phyloP scores from a whole-genome alignment of 768 basidiomycete genomes.

The Leucocoprinus leucothites region DNA sequence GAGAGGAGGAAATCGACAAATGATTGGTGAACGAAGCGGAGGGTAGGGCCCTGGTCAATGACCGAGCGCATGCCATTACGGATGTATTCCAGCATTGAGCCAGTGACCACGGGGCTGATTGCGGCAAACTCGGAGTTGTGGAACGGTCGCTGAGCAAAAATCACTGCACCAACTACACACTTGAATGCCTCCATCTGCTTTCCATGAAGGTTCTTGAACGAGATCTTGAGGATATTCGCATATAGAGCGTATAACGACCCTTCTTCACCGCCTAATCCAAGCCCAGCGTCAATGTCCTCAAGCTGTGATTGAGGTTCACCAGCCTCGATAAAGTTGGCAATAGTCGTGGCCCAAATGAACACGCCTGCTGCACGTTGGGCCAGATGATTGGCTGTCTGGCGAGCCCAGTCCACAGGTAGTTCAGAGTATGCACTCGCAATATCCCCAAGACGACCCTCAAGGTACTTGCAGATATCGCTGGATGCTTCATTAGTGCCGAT shows the following conservation, averaged over 20 bases:
- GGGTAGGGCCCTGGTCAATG: conserved; percentile 11
- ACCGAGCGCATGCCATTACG: conserved; percentile 20
- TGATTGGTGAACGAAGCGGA: conserved; percentile 23
- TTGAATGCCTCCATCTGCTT: conserved; percentile 13
- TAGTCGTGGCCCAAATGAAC: conserved; percentile 27
- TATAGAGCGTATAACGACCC: conserved; percentile 14
- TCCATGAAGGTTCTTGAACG: background rate
- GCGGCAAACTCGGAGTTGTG: conserved; percentile 5
- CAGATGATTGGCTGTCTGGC: conserved; percentile 17
- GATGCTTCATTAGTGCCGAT: conserved; percentile 18
- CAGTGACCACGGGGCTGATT: background rate
- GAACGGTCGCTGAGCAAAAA: conserved; percentile 22
- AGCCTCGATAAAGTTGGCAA: conserved; percentile 15
- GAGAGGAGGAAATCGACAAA: conserved; percentile 25
- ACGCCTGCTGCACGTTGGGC: conserved; percentile 25
- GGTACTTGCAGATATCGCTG: conserved; percentile 22
- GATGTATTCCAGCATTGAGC: conserved; percentile 16
- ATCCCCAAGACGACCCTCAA: conserved; percentile 13
- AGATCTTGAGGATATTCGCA: background rate
- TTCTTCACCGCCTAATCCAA: conserved; percentile 10
- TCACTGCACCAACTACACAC: conserved; percentile 18
- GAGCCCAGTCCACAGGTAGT: conserved; percentile 18
- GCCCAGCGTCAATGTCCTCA: conserved; percentile 11
- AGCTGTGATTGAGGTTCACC: conserved; percentile 16
- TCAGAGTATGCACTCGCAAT: background rate